These are phyloP conservation scores for Amphicarpaea edgeworthii DNA, from an alignment of 306 rosid genomes.

Conservation along the genomic window DNA sequence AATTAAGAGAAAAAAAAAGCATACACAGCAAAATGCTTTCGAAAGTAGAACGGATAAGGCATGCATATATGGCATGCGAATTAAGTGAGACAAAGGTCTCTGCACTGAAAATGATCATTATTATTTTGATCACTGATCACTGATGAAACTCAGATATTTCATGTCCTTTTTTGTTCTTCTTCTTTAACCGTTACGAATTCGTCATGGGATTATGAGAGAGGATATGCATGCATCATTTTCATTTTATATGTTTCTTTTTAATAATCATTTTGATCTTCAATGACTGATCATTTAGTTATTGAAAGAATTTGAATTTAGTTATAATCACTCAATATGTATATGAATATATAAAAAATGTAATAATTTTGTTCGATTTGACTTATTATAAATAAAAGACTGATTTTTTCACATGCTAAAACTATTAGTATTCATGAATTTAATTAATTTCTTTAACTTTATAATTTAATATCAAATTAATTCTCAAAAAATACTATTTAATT, in stretches of 20 bases:
- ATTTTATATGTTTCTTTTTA: neutral
- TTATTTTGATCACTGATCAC: neutral
- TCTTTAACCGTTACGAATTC: conserved; percentile 4
- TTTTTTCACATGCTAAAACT: too few relatives aligned
- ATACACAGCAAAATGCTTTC: neutral
- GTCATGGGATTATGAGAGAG: neutral
- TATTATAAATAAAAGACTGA: too few relatives aligned
- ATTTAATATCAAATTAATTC: too few relatives aligned
- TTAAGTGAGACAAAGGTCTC: neutral
- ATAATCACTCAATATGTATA: too few relatives aligned
- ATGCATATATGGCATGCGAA: conserved; percentile 9
- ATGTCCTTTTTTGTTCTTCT: neutral
- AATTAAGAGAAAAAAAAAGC: neutral
- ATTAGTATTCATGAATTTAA: too few relatives aligned
- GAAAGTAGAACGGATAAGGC: neutral
- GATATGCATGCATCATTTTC: neutral
- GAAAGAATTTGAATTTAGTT: too few relatives aligned
- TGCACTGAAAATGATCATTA: conserved; percentile 11
- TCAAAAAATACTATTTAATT: too few relatives aligned
- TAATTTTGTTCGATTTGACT: too few relatives aligned
- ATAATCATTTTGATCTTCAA: too few relatives aligned
- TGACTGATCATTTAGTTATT: too few relatives aligned
- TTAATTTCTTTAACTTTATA: too few relatives aligned
- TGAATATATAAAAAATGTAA: too few relatives aligned
- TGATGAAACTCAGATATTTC: neutral